Conservation (phyloP, 257 asterid species). For the Ballota nigra region DNA sequence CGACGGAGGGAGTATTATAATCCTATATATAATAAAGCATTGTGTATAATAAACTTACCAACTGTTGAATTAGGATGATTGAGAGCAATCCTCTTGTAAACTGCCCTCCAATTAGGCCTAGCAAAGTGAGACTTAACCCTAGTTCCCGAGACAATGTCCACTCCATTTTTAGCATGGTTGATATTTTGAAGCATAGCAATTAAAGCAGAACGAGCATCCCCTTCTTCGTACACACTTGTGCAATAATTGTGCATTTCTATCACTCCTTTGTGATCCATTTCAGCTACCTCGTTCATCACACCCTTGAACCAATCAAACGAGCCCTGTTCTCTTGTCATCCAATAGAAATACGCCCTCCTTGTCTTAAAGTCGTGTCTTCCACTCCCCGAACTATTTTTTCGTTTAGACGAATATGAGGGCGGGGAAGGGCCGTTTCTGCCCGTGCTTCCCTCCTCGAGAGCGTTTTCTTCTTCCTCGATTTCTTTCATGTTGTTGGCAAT, state of each 20-base stretch:
- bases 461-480: conserved; percentile 48
- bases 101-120: conserved; percentile 82
- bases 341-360: conserved; percentile 75
- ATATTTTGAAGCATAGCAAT: conserved; percentile 86
- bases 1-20: no score
- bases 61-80: conserved; percentile 59
- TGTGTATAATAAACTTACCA: conserved; percentile 55
- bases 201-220: conserved; percentile 85
- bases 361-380: conserved; percentile 51
- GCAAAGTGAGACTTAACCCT: conserved; percentile 88
- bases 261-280: conserved; percentile 62
- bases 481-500: conserved; percentile 79
- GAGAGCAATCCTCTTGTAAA: conserved; percentile 69
- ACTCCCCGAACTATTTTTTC: conserved; percentile 30
- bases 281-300: conserved; percentile 83
- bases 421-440: conserved; percentile 15
- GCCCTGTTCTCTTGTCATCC: conserved; percentile 91
- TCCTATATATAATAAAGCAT: no score
- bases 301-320: conserved; percentile 91
- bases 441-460: conserved; percentile 47
- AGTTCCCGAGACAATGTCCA: conserved; percentile 81
- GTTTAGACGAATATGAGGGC: conserved; percentile 24
- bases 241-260: conserved; percentile 93
- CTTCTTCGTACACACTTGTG: conserved; percentile 86
- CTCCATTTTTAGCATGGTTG: conserved; percentile 78